Percentiles rank a stretch among this genome's conserved stretches.
phyloP scores from a whole-genome alignment of 139 green algal genomes.

The Micractinium conductrix region DNA sequence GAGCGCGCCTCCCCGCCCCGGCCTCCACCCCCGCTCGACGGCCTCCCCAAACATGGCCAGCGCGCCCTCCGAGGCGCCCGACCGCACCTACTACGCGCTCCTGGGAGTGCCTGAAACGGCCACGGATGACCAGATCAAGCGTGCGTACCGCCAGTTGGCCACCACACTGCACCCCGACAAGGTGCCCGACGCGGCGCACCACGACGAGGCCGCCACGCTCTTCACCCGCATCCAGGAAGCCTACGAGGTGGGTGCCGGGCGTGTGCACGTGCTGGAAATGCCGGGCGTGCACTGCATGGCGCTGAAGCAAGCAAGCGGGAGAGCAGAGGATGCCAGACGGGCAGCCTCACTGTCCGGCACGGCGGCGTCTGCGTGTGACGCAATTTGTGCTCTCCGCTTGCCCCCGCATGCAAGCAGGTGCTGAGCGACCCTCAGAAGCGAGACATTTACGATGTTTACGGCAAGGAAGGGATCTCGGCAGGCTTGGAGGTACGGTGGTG shows the following conservation, averaged over 20 bases:
- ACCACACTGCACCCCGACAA: conserved; percentile 68
- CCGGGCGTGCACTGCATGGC: too few relatives aligned
- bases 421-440: conserved; percentile 53
- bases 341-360: too few relatives aligned
- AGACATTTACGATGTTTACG: conserved; percentile 67
- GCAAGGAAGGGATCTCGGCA: conserved; percentile 52
- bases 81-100: conserved; percentile 32
- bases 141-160: conserved; percentile 53
- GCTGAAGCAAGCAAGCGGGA: too few relatives aligned
- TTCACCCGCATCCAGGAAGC: conserved; percentile 61
- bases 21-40: too few relatives aligned
- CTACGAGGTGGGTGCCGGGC: conserved; percentile 48
- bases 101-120: conserved; percentile 32
- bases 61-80: too few relatives aligned
- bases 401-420: too few relatives aligned
- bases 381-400: too few relatives aligned
- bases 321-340: too few relatives aligned
- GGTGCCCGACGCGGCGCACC: conserved; percentile 27
- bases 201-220: conserved; percentile 35
- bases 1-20: too few relatives aligned
- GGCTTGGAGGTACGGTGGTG: conserved; percentile 48
- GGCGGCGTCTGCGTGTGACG: too few relatives aligned
- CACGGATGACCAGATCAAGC: conserved; percentile 43
- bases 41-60: too few relatives aligned
- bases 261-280: not conserved